These are phyloP conservation scores for Penicillium alfredii DNA, from an alignment of 495 filamentous ascomycete genomes.

Conservation along the genomic window DNA sequence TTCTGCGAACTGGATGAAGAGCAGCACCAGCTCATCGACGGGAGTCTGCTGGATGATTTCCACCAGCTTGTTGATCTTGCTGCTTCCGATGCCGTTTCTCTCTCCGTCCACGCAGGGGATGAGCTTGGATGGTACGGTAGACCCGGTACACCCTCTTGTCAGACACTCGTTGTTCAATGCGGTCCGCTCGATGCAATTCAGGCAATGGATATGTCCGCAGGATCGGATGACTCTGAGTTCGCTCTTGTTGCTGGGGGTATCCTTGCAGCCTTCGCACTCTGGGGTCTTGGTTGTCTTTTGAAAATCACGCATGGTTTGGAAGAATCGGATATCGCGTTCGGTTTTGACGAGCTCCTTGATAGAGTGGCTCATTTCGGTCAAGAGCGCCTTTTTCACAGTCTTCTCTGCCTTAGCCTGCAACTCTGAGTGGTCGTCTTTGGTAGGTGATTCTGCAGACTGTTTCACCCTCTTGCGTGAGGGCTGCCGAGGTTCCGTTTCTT, in stretches of 20 bases:
- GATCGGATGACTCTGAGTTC: slow-evolving; percentile 34
- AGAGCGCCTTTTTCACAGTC: slow-evolving; percentile 5
- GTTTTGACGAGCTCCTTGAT: slow-evolving; percentile 23
- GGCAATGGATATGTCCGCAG: slow-evolving; percentile 50
- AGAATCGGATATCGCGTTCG: slow-evolving; percentile 28
- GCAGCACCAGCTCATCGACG: slow-evolving; percentile 39
- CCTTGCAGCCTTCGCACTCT: slow-evolving; percentile 27
- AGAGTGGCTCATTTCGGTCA: not conserved
- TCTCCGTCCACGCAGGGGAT: slow-evolving; percentile 30
- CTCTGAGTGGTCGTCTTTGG: not conserved
- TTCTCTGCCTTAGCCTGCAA: not conserved
- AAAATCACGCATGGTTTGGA: slow-evolving; percentile 15
- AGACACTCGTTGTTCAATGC: slow-evolving; percentile 21
- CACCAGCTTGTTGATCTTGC: slow-evolving; percentile 45
- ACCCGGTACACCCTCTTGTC: slow-evolving; percentile 25
- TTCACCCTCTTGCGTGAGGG: not conserved
- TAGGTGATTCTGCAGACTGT: not conserved
- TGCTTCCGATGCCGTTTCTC: slow-evolving; percentile 29
- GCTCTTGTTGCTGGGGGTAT: slow-evolving; percentile 1
- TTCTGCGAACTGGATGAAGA: slow-evolving; percentile 49
- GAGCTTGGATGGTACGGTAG: slow-evolving; percentile 25
- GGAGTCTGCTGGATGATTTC: slow-evolving; percentile 38
- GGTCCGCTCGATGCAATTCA: slow-evolving; percentile 22
- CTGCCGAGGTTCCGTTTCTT: too few species aligned
- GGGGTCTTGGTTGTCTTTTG: slow-evolving; percentile 14